phyloP scores from a whole-genome alignment of 1,284 basidiomycete genomes.

The Irpex rosettiformis region DNA sequence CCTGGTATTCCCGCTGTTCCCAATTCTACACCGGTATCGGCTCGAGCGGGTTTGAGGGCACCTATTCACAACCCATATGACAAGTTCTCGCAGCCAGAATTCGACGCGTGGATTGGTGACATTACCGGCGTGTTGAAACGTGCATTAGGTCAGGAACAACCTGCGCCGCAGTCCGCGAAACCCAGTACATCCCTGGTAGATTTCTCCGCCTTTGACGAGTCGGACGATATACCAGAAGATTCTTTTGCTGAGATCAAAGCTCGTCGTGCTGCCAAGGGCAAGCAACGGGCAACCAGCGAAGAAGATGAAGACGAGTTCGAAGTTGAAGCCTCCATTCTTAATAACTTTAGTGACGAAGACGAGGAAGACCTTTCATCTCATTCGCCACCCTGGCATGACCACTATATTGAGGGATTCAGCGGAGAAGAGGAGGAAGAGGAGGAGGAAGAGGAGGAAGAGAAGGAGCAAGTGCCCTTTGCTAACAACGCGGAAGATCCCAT shows the following conservation, averaged over 20 bases:
- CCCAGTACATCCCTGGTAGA: slow-evolving; percentile 14
- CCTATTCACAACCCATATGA: slow-evolving; percentile 70
- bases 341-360: slow-evolving; percentile 24
- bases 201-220: slow-evolving; percentile 26
- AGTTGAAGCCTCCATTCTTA: slow-evolving; percentile 10
- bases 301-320: slow-evolving; percentile 27
- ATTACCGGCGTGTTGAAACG: slow-evolving; percentile 52
- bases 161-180: slow-evolving; percentile 4
- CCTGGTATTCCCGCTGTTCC: slow-evolving; percentile 15
- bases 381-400: neutral
- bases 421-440: slow-evolving; percentile 14
- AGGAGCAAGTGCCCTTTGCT: neutral
- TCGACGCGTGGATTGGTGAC: slow-evolving; percentile 64
- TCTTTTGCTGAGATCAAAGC: slow-evolving; percentile 51
- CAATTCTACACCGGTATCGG: slow-evolving; percentile 14
- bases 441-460: neutral
- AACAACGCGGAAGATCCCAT: slow-evolving; percentile 6
- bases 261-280: slow-evolving; percentile 51
- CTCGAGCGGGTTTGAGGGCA: slow-evolving; percentile 27
- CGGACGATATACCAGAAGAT: slow-evolving; percentile 43
- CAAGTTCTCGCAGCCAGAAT: slow-evolving; percentile 61
- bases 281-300: slow-evolving; percentile 46
- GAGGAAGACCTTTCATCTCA: slow-evolving; percentile 7
- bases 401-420: neutral
- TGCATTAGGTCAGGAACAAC: slow-evolving; percentile 47